Conservation (phyloP, 495 filamentous ascomycete species). For the Thozetella sp. region DNA sequence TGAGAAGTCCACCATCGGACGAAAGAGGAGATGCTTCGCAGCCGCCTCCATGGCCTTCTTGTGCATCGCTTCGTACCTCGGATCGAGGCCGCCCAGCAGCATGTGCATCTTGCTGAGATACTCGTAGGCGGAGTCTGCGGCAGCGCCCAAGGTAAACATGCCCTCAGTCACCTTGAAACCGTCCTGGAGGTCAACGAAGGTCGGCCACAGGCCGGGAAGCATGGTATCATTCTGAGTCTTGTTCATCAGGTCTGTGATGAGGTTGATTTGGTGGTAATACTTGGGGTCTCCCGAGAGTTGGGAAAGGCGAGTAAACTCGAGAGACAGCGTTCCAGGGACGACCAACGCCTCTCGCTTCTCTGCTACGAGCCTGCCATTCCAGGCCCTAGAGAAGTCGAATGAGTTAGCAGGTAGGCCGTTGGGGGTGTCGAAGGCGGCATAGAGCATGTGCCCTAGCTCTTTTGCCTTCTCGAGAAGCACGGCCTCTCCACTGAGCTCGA, state of each 20-base stretch:
- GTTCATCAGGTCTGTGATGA: conserved; percentile 74
- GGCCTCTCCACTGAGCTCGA: conserved; percentile 65
- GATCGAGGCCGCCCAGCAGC: conserved; percentile 37
- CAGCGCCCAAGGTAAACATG: conserved; percentile 68
- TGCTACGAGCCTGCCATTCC: conserved; percentile 57
- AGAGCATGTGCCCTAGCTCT: conserved; percentile 81
- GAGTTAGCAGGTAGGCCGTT: conserved; percentile 82
- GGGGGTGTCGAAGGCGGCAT: conserved; percentile 85
- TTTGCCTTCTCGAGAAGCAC: conserved; percentile 76
- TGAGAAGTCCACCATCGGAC: conserved; percentile 57
- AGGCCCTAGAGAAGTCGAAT: conserved; percentile 60
- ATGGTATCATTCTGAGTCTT: conserved; percentile 65
- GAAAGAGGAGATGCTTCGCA: conserved; percentile 70
- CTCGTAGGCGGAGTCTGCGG: conserved; percentile 84
- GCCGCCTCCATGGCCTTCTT: conserved; percentile 61
- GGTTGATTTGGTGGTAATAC: conserved; percentile 83
- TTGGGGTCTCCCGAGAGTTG: conserved; percentile 80
- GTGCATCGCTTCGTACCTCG: conserved; percentile 41
- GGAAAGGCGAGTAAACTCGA: conserved; percentile 86
- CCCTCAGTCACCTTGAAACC: conserved; percentile 25
- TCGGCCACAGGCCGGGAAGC: conserved; percentile 84
- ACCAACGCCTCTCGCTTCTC: conserved; percentile 43
- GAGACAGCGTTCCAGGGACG: conserved; percentile 73
- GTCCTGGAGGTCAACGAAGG: conserved; percentile 57
- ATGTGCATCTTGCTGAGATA: conserved; percentile 77